phyloP scores from a whole-genome alignment of 2,329 filamentous ascomycete genomes.

The Fusarium pilosicola region DNA sequence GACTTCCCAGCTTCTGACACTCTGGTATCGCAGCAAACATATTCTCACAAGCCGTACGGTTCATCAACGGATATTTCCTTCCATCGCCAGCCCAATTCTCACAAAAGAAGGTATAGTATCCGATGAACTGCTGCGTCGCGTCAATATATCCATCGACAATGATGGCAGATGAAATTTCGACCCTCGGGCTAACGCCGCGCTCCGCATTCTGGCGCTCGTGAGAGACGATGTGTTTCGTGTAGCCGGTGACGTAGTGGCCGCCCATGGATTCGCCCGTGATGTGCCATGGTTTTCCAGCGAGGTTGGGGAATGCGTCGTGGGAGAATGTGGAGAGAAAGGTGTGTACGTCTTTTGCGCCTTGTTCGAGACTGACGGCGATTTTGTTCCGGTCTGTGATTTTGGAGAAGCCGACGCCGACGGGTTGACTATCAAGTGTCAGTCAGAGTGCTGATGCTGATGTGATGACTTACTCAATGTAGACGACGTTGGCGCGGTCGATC shows the following conservation, averaged over 20 bases:
- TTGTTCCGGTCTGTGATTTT: slow-evolving; percentile 23
- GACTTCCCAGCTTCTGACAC: slow-evolving; percentile 2
- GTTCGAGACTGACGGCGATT: slow-evolving; percentile 17
- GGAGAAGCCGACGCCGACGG: slow-evolving; percentile 31
- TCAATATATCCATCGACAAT: slow-evolving; percentile 34
- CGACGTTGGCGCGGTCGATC: slow-evolving; percentile 28
- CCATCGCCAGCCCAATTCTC: slow-evolving; percentile 21
- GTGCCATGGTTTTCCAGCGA: slow-evolving; percentile 23
- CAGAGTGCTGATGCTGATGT: accelerated
- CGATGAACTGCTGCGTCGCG: slow-evolving; percentile 12
- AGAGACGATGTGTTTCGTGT: slow-evolving; percentile 17
- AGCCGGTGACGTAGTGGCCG: slow-evolving; percentile 31
- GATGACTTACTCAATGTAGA: slow-evolving; percentile 31
- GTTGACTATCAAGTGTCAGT: slow-evolving; percentile 11
- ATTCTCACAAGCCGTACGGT: neutral
- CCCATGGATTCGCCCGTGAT: slow-evolving; percentile 35
- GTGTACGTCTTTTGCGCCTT: slow-evolving; percentile 25
- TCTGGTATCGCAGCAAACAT: slow-evolving; percentile 28
- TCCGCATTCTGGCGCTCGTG: neutral
- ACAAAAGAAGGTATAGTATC: slow-evolving; percentile 32
- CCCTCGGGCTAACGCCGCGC: neutral
- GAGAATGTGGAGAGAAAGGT: slow-evolving; percentile 16
- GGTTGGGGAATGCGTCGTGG: slow-evolving; percentile 16
- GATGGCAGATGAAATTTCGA: slow-evolving; percentile 17
- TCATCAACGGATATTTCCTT: slow-evolving; percentile 21